phyloP scores from a whole-genome alignment of 2,329 filamentous ascomycete genomes.

The Coniochaeta sp. region DNA sequence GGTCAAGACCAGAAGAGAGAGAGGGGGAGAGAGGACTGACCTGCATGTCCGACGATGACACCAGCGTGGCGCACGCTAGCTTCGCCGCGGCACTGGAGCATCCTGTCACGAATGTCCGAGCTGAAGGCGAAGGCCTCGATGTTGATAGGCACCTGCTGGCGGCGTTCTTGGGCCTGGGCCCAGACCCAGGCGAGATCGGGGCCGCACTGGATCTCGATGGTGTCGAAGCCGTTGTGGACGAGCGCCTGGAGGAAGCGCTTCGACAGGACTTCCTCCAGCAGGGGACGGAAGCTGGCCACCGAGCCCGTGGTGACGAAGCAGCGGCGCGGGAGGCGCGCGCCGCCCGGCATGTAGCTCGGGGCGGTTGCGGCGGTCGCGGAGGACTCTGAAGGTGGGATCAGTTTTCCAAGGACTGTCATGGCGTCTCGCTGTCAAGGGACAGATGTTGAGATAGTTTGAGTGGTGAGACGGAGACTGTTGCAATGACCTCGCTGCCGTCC shows the following conservation, averaged over 20 bases:
- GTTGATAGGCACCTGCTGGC: constrained; percentile 18
- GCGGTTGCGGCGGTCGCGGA: neutral
- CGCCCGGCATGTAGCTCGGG: neutral
- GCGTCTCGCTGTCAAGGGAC: neutral
- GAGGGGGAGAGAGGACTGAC: constrained; percentile 36
- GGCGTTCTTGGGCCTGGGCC: constrained; percentile 16
- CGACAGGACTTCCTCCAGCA: constrained; percentile 61
- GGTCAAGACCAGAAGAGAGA: neutral
- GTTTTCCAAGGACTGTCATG: neutral
- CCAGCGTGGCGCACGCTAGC: constrained; percentile 50
- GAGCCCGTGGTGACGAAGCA: constrained; percentile 92
- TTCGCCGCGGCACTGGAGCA: constrained; percentile 44
- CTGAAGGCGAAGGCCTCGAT: constrained; percentile 60
- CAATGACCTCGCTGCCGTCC: neutral
- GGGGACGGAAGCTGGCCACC: constrained; percentile 71
- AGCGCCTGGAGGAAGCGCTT: constrained; percentile 58
- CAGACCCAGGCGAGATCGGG: constrained; percentile 53
- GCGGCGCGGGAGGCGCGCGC: constrained; percentile 6
- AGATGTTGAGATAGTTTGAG: neutral
- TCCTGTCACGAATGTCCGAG: constrained; percentile 50
- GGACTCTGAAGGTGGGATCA: neutral
- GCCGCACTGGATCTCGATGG: constrained; percentile 76
- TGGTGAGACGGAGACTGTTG: neutral
- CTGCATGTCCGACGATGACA: constrained; percentile 82
- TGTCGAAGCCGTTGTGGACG: constrained; percentile 52